Conservation (phyloP, 352 stramenopile species). For the Globisporangium viniferum region DNA sequence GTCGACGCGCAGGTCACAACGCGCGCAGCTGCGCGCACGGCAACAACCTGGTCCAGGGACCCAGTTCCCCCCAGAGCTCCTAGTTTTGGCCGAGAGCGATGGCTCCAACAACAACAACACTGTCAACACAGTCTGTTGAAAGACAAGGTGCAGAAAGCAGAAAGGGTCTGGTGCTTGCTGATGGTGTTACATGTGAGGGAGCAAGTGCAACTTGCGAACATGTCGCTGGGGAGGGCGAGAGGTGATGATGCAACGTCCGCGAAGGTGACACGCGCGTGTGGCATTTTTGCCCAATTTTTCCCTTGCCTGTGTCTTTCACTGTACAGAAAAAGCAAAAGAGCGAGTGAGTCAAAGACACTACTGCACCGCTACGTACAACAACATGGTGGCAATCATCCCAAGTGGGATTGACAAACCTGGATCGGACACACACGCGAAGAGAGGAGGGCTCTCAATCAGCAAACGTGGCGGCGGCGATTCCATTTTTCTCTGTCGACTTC, state of each 20-base stretch:
- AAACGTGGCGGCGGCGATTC: background rate
- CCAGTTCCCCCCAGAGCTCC: background rate
- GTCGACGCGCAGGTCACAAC: background rate
- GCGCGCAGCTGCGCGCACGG: background rate
- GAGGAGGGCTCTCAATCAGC: background rate
- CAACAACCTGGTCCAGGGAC: background rate
- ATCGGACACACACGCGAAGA: no score
- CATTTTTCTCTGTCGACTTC: background rate
- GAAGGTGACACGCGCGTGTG: background rate
- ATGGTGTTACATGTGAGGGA: background rate
- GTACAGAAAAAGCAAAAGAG: background rate
- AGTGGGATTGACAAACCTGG: background rate
- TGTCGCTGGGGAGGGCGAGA: background rate
- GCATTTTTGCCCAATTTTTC: background rate
- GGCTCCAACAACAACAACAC: no score
- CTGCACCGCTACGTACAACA: background rate
- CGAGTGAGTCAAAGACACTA: background rate
- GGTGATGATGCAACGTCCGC: background rate
- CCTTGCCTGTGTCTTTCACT: background rate
- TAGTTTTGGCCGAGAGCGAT: no score
- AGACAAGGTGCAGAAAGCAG: background rate
- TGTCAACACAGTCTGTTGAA: background rate
- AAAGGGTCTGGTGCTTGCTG: background rate
- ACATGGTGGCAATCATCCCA: background rate
- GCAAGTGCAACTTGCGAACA: background rate